Conservation (phyloP, 2,329 filamentous ascomycete genomes). For the Escovopsis weberi region DNA sequence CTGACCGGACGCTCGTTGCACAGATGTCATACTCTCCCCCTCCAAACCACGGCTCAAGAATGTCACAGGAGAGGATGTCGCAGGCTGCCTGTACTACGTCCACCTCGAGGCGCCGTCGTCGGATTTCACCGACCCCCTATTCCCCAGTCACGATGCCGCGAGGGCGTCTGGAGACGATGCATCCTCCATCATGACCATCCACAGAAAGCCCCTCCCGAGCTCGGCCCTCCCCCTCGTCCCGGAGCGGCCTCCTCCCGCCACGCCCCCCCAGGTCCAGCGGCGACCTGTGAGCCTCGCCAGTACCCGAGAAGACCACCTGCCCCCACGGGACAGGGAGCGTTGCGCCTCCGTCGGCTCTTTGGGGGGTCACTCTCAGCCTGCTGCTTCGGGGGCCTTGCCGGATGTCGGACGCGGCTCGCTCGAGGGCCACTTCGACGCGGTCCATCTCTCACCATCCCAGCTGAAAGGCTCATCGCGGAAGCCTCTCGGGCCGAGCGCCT, state of each 20-base stretch:
- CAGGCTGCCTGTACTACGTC: slow-evolving; percentile 79
- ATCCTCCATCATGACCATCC: slow-evolving; percentile 29
- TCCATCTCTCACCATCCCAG: slow-evolving; percentile 7
- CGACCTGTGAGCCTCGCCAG: neutral
- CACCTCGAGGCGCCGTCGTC: slow-evolving; percentile 49
- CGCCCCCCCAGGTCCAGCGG: slow-evolving; percentile 1
- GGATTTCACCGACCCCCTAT: slow-evolving; percentile 25
- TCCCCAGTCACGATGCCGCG: slow-evolving; percentile 15
- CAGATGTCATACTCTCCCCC: slow-evolving; percentile 85
- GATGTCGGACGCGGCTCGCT: slow-evolving; percentile 5
- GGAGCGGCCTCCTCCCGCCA: slow-evolving; percentile 8
- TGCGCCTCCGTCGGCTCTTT: slow-evolving; percentile 11
- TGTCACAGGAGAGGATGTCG: slow-evolving; percentile 75
- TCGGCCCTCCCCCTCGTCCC: slow-evolving; percentile 14
- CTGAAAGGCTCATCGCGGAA: slow-evolving; percentile 12
- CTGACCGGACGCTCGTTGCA: slow-evolving; percentile 5
- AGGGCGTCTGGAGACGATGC: slow-evolving; percentile 31
- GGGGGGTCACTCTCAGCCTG: slow-evolving; percentile 6
- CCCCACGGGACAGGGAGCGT: slow-evolving; percentile 2
- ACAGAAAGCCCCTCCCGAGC: slow-evolving; percentile 36
- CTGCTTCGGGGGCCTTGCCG: slow-evolving; percentile 5
- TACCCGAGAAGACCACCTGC: neutral
- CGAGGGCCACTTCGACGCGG: neutral
- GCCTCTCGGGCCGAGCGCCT: slow-evolving; percentile 14
- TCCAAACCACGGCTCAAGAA: slow-evolving; percentile 80